Conservation (phyloP, 352 stramenopile species). For the Phytophthora sansomeana region DNA sequence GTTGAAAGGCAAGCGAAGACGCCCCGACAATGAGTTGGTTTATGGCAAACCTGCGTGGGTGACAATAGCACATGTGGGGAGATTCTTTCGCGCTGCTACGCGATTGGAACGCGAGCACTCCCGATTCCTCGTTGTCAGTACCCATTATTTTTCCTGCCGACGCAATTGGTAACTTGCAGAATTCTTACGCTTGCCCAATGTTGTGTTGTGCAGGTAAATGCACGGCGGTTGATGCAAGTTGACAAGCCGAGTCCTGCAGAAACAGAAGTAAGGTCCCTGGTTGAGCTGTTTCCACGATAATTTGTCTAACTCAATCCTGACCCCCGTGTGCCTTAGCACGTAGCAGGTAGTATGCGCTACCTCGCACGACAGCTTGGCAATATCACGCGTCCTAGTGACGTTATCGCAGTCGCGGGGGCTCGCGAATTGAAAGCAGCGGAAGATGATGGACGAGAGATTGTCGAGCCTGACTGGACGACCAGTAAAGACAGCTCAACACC, state of each 20-base stretch:
- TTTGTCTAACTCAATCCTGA: slow-evolving; percentile 4
- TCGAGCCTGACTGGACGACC: slow-evolving; percentile 19
- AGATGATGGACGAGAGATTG: slow-evolving; percentile 28
- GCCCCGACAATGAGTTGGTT: slow-evolving; percentile 51
- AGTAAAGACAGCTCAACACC: slow-evolving; percentile 5
- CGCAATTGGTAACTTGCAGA: not conserved
- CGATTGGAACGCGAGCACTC: slow-evolving; percentile 65
- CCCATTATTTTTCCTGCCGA: slow-evolving; percentile 4
- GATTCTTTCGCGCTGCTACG: slow-evolving; percentile 60
- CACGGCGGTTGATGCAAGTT: slow-evolving; percentile 51
- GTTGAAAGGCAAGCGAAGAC: slow-evolving; percentile 61
- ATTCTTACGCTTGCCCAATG: slow-evolving; percentile 2
- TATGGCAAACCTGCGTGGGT: slow-evolving; percentile 62
- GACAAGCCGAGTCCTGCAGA: slow-evolving; percentile 29
- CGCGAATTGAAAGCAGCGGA: slow-evolving; percentile 24
- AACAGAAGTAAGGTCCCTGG: slow-evolving; percentile 37
- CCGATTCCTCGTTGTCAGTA: slow-evolving; percentile 58
- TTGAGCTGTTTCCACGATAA: not conserved
- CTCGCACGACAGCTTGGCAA: slow-evolving; percentile 52
- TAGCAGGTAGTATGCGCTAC: slow-evolving; percentile 59
- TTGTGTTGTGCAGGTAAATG: slow-evolving; percentile 43
- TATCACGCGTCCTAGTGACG: slow-evolving; percentile 48
- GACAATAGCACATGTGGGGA: slow-evolving; percentile 62
- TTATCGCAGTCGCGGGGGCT: slow-evolving; percentile 44
- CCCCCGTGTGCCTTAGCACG: slow-evolving; percentile 16